Evolutionary conservation across 108 stramenopile genomes (phyloP).

Genomic region (Conticribra guillardii): DNA sequence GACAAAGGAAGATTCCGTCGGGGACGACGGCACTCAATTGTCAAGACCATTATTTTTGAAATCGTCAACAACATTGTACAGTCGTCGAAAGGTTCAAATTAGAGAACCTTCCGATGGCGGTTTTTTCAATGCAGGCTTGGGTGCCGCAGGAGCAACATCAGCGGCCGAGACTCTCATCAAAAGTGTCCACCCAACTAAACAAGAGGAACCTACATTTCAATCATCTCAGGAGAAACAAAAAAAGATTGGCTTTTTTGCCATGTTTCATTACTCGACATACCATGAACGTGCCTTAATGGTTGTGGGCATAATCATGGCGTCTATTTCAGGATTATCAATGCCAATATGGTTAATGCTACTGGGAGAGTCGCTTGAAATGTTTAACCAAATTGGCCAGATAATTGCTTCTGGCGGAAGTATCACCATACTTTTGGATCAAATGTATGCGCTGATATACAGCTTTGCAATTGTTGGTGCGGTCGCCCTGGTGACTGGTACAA

Average conservation of each 20-base stretch:
- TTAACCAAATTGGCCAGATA: slow-evolving; percentile 34
- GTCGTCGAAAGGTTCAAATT: too few species aligned
- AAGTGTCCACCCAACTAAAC: too few species aligned
- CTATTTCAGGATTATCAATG: slow-evolving; percentile 37
- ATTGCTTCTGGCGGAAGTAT: slow-evolving; percentile 21
- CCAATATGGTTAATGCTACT: slow-evolving; percentile 38
- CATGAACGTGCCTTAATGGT: slow-evolving; percentile 18
- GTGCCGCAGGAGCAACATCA: too few species aligned
- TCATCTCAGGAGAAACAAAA: background rate
- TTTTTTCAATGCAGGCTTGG: too few species aligned
- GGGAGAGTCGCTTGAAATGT: slow-evolving; percentile 26
- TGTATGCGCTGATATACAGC: slow-evolving; percentile 41
- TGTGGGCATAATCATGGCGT: slow-evolving; percentile 27
- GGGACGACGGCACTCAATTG: too few species aligned
- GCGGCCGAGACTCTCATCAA: too few species aligned
- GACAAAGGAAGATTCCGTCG: too few species aligned
- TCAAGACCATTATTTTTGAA: too few species aligned
- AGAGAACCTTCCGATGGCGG: too few species aligned
- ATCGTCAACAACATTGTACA: too few species aligned
- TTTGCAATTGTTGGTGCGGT: slow-evolving; percentile 61
- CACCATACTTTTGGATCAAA: slow-evolving; percentile 35
- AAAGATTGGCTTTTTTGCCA: slow-evolving; percentile 22
- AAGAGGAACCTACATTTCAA: background rate
- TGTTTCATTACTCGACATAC: slow-evolving; percentile 38
- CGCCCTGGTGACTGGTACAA: slow-evolving; percentile 41